Evolutionary conservation across 169 alveolate genomes (phyloP), one percentile per base, ranked within the genome.

Genomic region (Eimeria zaria): DNA sequence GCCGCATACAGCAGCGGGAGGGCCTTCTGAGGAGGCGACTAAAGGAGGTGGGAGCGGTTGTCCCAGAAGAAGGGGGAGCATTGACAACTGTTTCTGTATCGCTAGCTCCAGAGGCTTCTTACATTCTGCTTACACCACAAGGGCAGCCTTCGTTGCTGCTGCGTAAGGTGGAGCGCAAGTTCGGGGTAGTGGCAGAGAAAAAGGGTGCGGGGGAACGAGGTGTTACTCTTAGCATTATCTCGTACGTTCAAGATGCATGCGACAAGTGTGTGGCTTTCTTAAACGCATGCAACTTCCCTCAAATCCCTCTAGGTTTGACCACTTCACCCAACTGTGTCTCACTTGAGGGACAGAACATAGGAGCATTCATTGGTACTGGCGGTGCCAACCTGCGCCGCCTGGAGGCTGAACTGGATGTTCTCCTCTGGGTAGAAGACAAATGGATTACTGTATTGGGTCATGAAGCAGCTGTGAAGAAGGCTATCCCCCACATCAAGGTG

Each of bases 381-480:
- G 96, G 96, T 2, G 39, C 89, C 41, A 93, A 93, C 89, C 94
- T 93, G 27, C 94, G 96, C 46, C 46, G 80, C 44, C 62, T 93
- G 51, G 96, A 93, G 69, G 96, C 90, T 16, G 96, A 93, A 53
- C 46, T 39, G 44, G 96, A 83, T 62, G 96, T 93, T 51, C 88
- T 93, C 44, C 94, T 93, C 64, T 93, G 96, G 96, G 87, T 88
- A 0, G 96, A 93, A 30, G 96, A 88, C 48, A 93, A 46, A n/a
- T 88, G 76, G 67, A 83, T 93, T 20, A 93, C 90, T 48, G 94
- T 93, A 58, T 48, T 93, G 58, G 96, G 94, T n/a, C 94, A 73
- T n/a, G 74, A 80, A n/a, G 88, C 88, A 2, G 76, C 53, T 8
- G 90, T 93, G 27, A 76, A 80, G 60, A 62, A 81, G 53, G 96